A percentile compares a stretch with the other conserved stretches of the same genome.
phyloP scores from a whole-genome alignment of 345 rosid genomes.

The Lepidium didymum region DNA sequence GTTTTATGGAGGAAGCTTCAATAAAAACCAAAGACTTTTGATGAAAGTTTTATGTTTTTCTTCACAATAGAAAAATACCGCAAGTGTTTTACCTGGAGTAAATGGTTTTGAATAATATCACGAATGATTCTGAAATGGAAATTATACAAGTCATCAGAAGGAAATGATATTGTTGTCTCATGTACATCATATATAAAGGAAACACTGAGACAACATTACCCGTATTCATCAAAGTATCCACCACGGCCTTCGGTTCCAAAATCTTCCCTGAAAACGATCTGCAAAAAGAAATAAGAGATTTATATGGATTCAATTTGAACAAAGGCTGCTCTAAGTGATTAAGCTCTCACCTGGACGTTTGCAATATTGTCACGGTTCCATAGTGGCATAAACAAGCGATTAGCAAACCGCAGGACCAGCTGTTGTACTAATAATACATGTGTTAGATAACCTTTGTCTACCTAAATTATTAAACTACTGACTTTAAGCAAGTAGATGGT shows the following conservation, averaged over 20 bases:
- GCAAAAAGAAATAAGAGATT: background rate
- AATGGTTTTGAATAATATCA: constrained; percentile 95
- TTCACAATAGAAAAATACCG: background rate
- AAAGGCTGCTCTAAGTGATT: background rate
- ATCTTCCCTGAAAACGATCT: constrained; percentile 98
- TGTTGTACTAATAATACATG: constrained; percentile 35
- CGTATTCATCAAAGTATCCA: constrained; percentile 97
- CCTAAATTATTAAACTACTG: constrained; percentile 6
- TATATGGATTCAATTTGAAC: background rate
- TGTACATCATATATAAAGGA: constrained; percentile 3
- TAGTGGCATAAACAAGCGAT: constrained; percentile 88
- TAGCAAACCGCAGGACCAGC: constrained; percentile 98
- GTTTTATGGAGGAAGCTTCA: background rate
- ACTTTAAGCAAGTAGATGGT: constrained; percentile 4
- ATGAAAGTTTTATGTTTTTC: constrained; percentile 9
- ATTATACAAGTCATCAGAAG: constrained; percentile 14
- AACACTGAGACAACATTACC: constrained; percentile 39
- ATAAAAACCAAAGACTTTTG: background rate
- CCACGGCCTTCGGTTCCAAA: constrained; percentile 99
- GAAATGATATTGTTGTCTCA: background rate
- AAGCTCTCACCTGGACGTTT: constrained; percentile 79
- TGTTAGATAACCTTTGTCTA: constrained; percentile 4
- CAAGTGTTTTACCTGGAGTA: constrained; percentile 65
- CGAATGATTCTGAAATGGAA: constrained; percentile 76
- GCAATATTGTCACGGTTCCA: constrained; percentile 98